Percentiles rank a stretch among this genome's conserved stretches.
These are phyloP conservation scores for Tagetes erecta DNA, from an alignment of 129 eudicot genomes.

Conservation along the genomic window DNA sequence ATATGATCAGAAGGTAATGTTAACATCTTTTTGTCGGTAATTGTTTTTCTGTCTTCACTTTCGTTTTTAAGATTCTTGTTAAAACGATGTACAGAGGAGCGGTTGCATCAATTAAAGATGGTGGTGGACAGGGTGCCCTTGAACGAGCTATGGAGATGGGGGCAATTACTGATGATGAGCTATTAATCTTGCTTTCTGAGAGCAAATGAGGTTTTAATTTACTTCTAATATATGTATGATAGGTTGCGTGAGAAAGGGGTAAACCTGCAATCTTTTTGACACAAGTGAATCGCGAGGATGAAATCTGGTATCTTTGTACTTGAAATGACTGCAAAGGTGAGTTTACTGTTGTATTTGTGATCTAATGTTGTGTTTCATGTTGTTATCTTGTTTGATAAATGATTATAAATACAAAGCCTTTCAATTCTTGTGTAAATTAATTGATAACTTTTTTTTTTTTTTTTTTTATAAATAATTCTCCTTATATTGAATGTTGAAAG, in stretches of 20 bases:
- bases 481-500: no score
- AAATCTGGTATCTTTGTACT: slow-evolving; percentile 13
- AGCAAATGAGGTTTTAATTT: slow-evolving; percentile 34
- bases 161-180: slow-evolving; percentile 88
- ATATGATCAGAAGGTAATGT: slow-evolving; percentile 81
- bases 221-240: slow-evolving; percentile 10
- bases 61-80: background rate
- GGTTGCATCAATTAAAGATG: slow-evolving; percentile 63
- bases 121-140: slow-evolving; percentile 75
- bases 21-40: background rate
- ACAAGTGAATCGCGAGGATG: slow-evolving; percentile 1
- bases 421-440: slow-evolving; percentile 11
- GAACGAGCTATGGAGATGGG: slow-evolving; percentile 99
- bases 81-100: slow-evolving; percentile 63
- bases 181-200: slow-evolving; percentile 78
- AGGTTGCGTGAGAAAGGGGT: slow-evolving; percentile 23
- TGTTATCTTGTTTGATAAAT: background rate
- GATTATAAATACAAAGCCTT: slow-evolving; percentile 14
- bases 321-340: slow-evolving; percentile 8
- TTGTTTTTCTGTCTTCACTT: background rate
- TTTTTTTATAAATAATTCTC: no score
- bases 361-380: background rate
- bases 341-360: slow-evolving; percentile 22
- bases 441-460: slow-evolving; percentile 1
- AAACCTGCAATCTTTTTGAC: slow-evolving; percentile 16